phyloP scores from a whole-genome alignment of 306 rosid genomes.

The Morella rubra region DNA sequence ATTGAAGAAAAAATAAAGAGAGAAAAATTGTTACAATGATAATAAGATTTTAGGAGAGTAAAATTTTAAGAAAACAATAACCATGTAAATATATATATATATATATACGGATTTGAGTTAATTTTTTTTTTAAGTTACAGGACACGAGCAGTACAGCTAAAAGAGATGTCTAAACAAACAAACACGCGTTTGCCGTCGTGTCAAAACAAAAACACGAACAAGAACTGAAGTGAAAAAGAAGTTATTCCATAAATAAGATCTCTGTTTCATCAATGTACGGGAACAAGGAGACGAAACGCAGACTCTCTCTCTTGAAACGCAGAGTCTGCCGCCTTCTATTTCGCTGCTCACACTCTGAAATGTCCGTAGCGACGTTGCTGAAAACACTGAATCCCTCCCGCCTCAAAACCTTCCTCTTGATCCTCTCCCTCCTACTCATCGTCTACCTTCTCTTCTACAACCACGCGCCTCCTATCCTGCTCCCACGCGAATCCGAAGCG shows the following conservation, averaged over 20 bases:
- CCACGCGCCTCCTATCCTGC: not conserved
- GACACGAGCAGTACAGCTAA: too few relatives aligned
- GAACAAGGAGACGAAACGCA: slow-evolving; percentile 33
- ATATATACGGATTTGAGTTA: too few relatives aligned
- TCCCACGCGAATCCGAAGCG: slow-evolving; percentile 3
- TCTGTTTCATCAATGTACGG: slow-evolving; percentile 9
- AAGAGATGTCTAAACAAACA: too few relatives aligned
- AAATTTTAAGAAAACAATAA: too few relatives aligned
- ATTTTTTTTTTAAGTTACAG: too few relatives aligned
- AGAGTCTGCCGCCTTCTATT: not conserved
- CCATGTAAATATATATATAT: too few relatives aligned
- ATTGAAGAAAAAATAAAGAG: too few relatives aligned
- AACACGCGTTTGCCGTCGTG: too few relatives aligned
- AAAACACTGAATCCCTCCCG: slow-evolving; percentile 22
- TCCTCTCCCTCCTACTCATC: slow-evolving; percentile 48
- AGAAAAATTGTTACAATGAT: too few relatives aligned
- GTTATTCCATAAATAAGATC: not conserved
- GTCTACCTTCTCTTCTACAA: slow-evolving; percentile 36
- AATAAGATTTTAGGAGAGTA: too few relatives aligned
- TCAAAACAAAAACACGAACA: too few relatives aligned
- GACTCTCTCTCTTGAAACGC: not conserved
- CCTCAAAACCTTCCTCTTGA: slow-evolving; percentile 43
- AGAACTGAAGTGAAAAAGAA: too few relatives aligned
- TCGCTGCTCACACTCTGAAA: not conserved
- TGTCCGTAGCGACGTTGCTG: not conserved